Percentiles rank a stretch among this genome's conserved stretches.
phyloP scores from a whole-genome alignment of 2,329 filamentous ascomycete genomes.

The Aciculosporium take region DNA sequence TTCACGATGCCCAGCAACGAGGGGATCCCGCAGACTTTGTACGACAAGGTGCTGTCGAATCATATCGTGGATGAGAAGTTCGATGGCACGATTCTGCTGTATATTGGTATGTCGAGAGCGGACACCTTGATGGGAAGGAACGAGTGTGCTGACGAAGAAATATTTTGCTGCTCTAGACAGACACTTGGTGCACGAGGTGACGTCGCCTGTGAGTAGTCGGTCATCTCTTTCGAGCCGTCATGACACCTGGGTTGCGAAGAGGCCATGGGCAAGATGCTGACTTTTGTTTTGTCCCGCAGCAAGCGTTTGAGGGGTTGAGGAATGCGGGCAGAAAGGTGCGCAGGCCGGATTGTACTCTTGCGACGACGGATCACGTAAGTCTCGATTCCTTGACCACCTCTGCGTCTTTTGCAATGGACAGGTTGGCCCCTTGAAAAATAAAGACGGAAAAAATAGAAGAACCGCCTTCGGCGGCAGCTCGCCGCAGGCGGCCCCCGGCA shows the following conservation, averaged over 20 bases:
- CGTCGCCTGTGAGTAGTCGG: conserved; percentile 60
- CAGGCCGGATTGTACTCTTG: conserved; percentile 90
- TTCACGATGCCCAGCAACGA: conserved; percentile 57
- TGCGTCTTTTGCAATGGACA: too few species aligned
- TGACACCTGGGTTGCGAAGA: too few species aligned
- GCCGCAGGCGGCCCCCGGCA: too few species aligned
- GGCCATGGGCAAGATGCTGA: too few species aligned
- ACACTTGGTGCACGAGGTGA: conserved; percentile 96
- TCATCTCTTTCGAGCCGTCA: too few species aligned
- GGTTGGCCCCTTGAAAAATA: too few species aligned
- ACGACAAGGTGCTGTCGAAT: conserved; percentile 92
- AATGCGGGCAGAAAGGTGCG: conserved; percentile 80
- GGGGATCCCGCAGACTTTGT: conserved; percentile 66
- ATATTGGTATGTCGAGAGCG: conserved; percentile 56
- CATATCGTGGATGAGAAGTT: conserved; percentile 93
- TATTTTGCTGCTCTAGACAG: conserved; percentile 43
- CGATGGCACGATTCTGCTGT: conserved; percentile 82
- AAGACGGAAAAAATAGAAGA: neutral
- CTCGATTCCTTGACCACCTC: too few species aligned
- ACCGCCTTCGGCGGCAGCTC: neutral
- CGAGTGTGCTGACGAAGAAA: neutral
- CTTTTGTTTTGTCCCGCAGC: conserved; percentile 30
- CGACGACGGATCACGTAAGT: conserved; percentile 89
- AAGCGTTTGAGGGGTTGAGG: conserved; percentile 92
- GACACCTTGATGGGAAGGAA: neutral